A percentile compares a stretch with the other conserved stretches of the same genome.
phyloP scores from a whole-genome alignment of 2,329 filamentous ascomycete species.

The Colletotrichum echinochloae region DNA sequence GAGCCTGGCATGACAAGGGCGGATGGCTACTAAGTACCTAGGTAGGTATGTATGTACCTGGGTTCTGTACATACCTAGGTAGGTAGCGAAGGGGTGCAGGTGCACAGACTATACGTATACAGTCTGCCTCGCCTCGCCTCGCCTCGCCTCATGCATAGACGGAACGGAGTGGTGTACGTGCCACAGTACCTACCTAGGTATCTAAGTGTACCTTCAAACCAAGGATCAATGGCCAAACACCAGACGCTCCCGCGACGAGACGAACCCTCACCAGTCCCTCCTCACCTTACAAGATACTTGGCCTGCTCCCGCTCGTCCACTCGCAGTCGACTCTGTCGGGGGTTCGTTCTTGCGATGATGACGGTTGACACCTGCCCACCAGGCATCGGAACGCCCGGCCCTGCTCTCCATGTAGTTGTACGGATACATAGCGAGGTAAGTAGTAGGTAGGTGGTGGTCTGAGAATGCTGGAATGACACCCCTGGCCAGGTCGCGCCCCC shows the following conservation, averaged over 20 bases:
- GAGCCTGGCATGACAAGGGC: background rate
- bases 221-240: constrained; percentile 29
- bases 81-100: too few relatives aligned
- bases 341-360: background rate
- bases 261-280: constrained; percentile 21
- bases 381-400: constrained; percentile 32
- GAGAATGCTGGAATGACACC: background rate
- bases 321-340: background rate
- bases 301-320: background rate
- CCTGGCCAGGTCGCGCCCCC: constrained; percentile 1
- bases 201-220: background rate
- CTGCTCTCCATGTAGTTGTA: background rate
- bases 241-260: constrained; percentile 36
- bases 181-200: too few relatives aligned
- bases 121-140: background rate
- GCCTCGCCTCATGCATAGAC: background rate
- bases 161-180: background rate
- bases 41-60: background rate
- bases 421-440: too few relatives aligned
- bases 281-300: too few relatives aligned
- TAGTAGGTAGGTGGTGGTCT: too few relatives aligned
- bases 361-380: background rate
- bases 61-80: background rate
- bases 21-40: background rate
- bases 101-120: background rate